Evolutionary conservation across 2,329 filamentous ascomycete genomes (phyloP), one percentile per base, ranked within the genome.

Genomic region (Neonectria coccinea): DNA sequence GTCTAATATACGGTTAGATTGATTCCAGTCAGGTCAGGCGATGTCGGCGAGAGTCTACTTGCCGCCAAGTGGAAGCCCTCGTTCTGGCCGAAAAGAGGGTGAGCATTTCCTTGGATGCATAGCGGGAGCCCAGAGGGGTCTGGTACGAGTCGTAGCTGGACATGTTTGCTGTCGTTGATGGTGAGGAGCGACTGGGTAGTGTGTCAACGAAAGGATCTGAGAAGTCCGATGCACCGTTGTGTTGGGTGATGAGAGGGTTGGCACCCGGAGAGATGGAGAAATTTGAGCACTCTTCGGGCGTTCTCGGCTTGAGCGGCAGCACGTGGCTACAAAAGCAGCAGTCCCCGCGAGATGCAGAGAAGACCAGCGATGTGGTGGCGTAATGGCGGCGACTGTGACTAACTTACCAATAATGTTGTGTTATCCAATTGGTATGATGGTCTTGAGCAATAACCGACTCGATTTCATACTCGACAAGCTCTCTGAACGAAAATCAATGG

Each of bases 1-100:
- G 86, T 11, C 56, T 39, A 16, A 5, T 14, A 39, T 16, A 39
- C 36, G 36, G 36, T 39, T 39, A 39, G 36, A 16, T 7, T n/a
- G 36, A 39, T 16, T 39, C 2, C 5, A 12, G 14, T n/a, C 14
- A 2, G 36, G 36, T n/a, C 36, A 39, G 36, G 5, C 14, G 14
- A 16, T 14, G 12, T 12, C 14, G 36, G 5, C 5, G 14, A 16
- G 36, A 39, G 36, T 39, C 14, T 39, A n/a, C 14, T 39, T 39
- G 36, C 36, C 36, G 39, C 69, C 69, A 71, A 36, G 65, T 69
- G 3, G 62, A 68, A 36, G 61, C 50, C 20, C 69, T 55, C 18
- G 67, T 59, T 16, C 64, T 36, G 14, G 55, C 18, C 10, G 44
- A 52, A 53, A 62, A 68, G 12, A 68, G 66, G 12, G n/a, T 45